Base-by-base conservation (phyloP, 2,329 filamentous ascomycete genomes). In the Elsinoe australis region DNA sequence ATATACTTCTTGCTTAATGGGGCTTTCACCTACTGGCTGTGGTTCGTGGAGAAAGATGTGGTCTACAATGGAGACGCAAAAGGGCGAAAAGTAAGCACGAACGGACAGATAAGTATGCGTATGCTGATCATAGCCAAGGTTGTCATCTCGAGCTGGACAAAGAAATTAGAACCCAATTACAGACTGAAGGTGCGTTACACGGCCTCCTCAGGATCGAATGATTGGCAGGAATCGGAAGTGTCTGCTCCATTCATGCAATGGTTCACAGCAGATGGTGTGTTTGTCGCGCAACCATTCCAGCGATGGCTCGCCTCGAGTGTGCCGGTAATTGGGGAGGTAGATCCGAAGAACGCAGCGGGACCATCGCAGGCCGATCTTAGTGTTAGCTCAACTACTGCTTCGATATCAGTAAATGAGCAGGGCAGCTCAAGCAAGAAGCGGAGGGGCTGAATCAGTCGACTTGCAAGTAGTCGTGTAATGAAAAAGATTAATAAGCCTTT, bases 111-210 rank as follows among this genome's bases (percentile, higher is more conserved):
- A 15, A 5, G 29, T 12, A 14, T 22, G 15, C 22, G 31, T 8
- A 31, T 12, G 49, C 51, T 45, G 21, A 50, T 36, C 22, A 15
- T 19, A n/a, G 10, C 14, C 54, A n/a, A 92, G 83, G 76, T 95
- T 61, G 77, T 78, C 12, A 81, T 96, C 56, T 72, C 76, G 1
- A 86, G 82, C 31, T 78, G 75, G 1, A 80, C 79, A 1, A 82
- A 84, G 61, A 95, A 95, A 65, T 79, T 89, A 66, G 76, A 82
- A 31, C 87, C 88, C 1, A 76, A 80, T 35, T 98, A 98, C 71
- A 76, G 85, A 60, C 69, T 95, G 52, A 79, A 75, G 34, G 73
- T 95, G 49, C 32, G 39, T 49, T 28, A 31, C 52, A 6, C 24
- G 49, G 22, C 54, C 49, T 46, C 55, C 57, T 66, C 18, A 56